Percentiles rank a stretch among this genome's conserved stretches.
Evolutionary conservation across 1,139 yeast genomes (phyloP).

Genomic region (Candida glucosophila): DNA sequence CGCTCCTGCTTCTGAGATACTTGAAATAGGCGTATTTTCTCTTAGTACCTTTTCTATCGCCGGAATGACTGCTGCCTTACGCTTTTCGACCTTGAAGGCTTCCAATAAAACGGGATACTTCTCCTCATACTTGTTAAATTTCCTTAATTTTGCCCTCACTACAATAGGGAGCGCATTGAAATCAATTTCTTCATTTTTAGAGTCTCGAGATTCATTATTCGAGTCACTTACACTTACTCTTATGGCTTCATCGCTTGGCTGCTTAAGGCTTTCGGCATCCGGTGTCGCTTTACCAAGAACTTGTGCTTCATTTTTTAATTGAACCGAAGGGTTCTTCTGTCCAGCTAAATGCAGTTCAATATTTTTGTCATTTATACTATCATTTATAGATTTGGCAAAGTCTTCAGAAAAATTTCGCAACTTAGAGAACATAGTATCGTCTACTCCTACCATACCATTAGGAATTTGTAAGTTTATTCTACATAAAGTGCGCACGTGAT

Average conservation of each 20-base stretch:
- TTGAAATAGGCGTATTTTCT: slow-evolving; percentile 75
- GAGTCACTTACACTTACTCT: slow-evolving; percentile 1
- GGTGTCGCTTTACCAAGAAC: slow-evolving; percentile 36
- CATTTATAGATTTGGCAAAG: slow-evolving; percentile 38
- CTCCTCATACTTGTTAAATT: slow-evolving; percentile 81
- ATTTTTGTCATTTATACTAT: slow-evolving; percentile 17
- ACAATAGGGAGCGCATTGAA: slow-evolving; percentile 42
- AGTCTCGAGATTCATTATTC: neutral
- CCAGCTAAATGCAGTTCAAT: no score
- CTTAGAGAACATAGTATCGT: slow-evolving; percentile 21
- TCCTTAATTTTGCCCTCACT: slow-evolving; percentile 55
- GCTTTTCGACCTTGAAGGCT: slow-evolving; percentile 78
- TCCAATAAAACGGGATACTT: slow-evolving; percentile 76
- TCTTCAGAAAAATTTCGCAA: slow-evolving; percentile 54
- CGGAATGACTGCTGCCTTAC: slow-evolving; percentile 52
- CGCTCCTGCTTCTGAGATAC: slow-evolving; percentile 62
- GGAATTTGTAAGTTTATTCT: no score
- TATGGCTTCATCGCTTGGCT: slow-evolving; percentile 29
- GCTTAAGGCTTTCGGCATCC: slow-evolving; percentile 31
- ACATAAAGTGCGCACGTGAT: no score
- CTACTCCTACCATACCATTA: no score
- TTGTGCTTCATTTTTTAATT: slow-evolving; percentile 25
- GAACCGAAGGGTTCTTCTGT: no score
- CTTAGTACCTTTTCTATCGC: slow-evolving; percentile 62
- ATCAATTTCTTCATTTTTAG: slow-evolving; percentile 17